Percentiles rank a stretch among this genome's conserved stretches.
These are phyloP conservation scores for Solanum medicagineum DNA, from an alignment of 257 asterid genomes.

Conservation along the genomic window DNA sequence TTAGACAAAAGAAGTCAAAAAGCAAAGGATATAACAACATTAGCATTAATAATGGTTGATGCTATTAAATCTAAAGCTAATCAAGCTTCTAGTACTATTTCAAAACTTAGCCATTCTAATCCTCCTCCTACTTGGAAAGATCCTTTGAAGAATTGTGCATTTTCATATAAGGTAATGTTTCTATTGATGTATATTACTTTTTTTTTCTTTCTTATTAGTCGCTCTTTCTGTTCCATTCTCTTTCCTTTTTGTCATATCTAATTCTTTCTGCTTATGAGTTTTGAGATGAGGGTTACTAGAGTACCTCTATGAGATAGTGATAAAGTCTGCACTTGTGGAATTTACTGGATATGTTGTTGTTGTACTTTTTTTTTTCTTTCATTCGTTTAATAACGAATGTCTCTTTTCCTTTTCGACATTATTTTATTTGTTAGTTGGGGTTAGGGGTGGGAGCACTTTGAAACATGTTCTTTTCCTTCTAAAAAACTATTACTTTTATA, in stretches of 20 bases:
- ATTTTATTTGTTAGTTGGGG: too few species aligned
- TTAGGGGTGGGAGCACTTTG: neutral
- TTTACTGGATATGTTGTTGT: too few species aligned
- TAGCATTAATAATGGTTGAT: conserved; percentile 14
- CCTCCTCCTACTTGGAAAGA: neutral
- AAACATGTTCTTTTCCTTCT: neutral
- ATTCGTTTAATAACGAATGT: rapidly evolving
- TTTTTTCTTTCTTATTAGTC: too few species aligned
- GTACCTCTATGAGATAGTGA: too few species aligned
- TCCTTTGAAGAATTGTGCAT: neutral
- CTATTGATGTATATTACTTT: neutral
- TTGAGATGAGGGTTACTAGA: too few species aligned
- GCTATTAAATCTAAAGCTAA: neutral
- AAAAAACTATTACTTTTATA: neutral
- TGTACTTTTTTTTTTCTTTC: too few species aligned
- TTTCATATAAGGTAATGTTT: neutral
- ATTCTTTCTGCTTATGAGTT: too few species aligned
- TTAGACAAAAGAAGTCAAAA: conserved; percentile 17
- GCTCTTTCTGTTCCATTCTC: too few species aligned
- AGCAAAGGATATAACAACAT: conserved; percentile 1
- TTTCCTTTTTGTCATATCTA: too few species aligned
- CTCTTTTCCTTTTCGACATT: neutral
- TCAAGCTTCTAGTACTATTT: neutral
- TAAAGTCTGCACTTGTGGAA: too few species aligned
- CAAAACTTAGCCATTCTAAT: neutral